Evolutionary conservation across 108 stramenopile species (phyloP), one percentile per base, ranked within the genome.

Genomic region (Skeletonema tropicum): DNA sequence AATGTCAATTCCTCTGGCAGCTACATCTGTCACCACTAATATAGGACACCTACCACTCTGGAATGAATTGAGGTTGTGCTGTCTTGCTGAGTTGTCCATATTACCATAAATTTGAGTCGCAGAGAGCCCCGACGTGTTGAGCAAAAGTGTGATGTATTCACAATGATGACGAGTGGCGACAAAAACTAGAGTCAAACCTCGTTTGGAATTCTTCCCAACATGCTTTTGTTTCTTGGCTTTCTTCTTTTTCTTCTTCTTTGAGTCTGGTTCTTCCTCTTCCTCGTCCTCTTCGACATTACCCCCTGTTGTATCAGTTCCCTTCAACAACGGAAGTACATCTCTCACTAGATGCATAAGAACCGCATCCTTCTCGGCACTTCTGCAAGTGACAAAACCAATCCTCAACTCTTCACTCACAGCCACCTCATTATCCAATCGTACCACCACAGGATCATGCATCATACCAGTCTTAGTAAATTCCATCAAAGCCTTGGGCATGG

Each of bases 401-500:
- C 98, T 75, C 73, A 99, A 84, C 62, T 98, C 92, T 33, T 94
- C 98, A 66, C 89, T 89, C 61, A 99, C 96, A 63, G 89, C 91
- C 30, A 92, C 90, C 75, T 99, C 98, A 36, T 83, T 71, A 83
- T 99, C 99, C 38, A 99, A 85, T 30, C 99, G 92, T 11, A 99
- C 89, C 59, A 99, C 91, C 49, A 85, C 84, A 3, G 98, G 97
- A 86, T 99, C 98, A 58, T 75, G 86, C 76, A 95, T 92, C 58
- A 97, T 90, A 14, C 98, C 98, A 1, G 96, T 94, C 42, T 98
- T 96, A 1, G 99, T 97, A 74, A 99, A 99, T 83, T 99, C 97
- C 42, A 97, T 85, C 36, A 99, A 74, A 38, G 86, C 74, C 76
- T 92, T 92, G 32, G 98, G 99, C 96, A 99, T 94, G 7, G 99